These are phyloP conservation scores for Skeletonema marinoi DNA, from an alignment of 108 stramenopile genomes.

Conservation along the genomic window DNA sequence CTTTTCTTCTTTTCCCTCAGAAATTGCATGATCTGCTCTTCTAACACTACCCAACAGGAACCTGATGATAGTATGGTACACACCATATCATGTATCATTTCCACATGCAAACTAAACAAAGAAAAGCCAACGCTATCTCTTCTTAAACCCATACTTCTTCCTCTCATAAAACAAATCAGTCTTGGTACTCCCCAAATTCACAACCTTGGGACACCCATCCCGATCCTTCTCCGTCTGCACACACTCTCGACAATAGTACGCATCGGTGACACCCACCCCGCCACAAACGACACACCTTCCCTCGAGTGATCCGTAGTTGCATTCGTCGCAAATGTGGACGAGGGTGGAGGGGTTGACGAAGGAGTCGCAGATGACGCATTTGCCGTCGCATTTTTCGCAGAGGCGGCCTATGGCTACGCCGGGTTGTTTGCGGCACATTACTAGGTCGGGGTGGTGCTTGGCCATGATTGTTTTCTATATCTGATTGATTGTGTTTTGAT, in stretches of 20 bases:
- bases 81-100: background rate
- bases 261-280: slow-evolving; percentile 95
- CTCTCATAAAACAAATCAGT: slow-evolving; percentile 98
- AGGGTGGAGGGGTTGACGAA: slow-evolving; percentile 92
- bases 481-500: background rate
- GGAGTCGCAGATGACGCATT: slow-evolving; percentile 97
- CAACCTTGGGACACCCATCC: slow-evolving; percentile 99
- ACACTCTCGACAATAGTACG: slow-evolving; percentile 98
- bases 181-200: slow-evolving; percentile 96
- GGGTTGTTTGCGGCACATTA: slow-evolving; percentile 99
- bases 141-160: slow-evolving; percentile 96
- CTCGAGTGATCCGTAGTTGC: slow-evolving; percentile 96
- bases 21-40: no score
- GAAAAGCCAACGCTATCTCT: slow-evolving; percentile 54
- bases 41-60: background rate
- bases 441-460: slow-evolving; percentile 98
- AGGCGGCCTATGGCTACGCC: slow-evolving; percentile 96
- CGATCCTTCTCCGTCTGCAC: slow-evolving; percentile 95
- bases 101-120: background rate
- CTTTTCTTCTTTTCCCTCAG: no score
- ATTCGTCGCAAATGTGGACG: slow-evolving; percentile 98
- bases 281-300: slow-evolving; percentile 97
- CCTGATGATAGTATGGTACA: no score
- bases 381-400: slow-evolving; percentile 98
- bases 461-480: slow-evolving; percentile 65